Evolutionary conservation across 202 grass and related monocot species (phyloP).

Genomic region (Hordeum pubiflorum): DNA sequence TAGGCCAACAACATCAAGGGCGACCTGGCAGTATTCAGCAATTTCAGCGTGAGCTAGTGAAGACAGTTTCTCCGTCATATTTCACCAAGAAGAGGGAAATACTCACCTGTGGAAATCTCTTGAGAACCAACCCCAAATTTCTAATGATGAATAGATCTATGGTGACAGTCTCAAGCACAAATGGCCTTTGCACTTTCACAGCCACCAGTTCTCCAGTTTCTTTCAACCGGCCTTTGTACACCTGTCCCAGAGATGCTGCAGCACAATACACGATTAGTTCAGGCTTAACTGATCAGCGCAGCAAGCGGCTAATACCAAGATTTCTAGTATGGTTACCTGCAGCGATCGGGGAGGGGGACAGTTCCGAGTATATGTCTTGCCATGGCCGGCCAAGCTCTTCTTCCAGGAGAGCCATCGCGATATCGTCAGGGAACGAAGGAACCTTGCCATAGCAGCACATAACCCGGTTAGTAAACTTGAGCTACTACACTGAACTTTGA

Average conservation of each 20-base stretch:
- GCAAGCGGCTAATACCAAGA: not conserved
- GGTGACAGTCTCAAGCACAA: constrained; percentile 89
- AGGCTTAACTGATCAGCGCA: not conserved
- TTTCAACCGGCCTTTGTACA: constrained; percentile 92
- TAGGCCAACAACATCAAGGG: constrained; percentile 91
- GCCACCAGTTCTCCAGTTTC: constrained; percentile 87
- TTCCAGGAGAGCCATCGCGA: constrained; percentile 83
- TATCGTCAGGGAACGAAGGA: constrained; percentile 91
- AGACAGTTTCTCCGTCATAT: not conserved
- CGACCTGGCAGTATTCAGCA: constrained; percentile 38
- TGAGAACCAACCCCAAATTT: constrained; percentile 68
- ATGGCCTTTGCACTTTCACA: constrained; percentile 92
- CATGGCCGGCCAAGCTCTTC: constrained; percentile 87
- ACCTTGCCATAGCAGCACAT: constrained; percentile 33
- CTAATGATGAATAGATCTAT: constrained; percentile 91
- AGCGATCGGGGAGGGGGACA: constrained; percentile 90
- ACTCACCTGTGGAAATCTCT: constrained; percentile 82
- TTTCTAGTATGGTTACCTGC: constrained; percentile 50
- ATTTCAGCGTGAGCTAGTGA: not conserved
- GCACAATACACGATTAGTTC: not conserved
- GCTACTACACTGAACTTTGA: not conserved
- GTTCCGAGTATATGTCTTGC: constrained; percentile 83
- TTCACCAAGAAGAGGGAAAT: not conserved
- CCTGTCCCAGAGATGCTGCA: constrained; percentile 93
- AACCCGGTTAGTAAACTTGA: constrained; percentile 1